Percentiles rank a stretch among this genome's conserved stretches.
phyloP scores from a whole-genome alignment of 1,284 basidiomycete genomes.

The Rhodotorula sp. region DNA sequence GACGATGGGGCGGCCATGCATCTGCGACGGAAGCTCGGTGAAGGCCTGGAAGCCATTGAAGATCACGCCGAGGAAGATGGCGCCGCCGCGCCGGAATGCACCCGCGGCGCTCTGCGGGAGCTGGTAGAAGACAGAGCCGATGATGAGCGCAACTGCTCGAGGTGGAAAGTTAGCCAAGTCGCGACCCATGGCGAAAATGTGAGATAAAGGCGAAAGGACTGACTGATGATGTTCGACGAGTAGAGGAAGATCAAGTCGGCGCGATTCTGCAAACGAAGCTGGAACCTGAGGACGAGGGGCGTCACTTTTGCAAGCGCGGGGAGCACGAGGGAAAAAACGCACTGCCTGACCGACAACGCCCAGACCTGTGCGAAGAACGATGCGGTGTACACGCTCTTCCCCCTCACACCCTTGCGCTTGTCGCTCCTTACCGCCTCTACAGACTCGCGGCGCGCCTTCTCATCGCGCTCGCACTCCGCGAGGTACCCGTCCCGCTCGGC shows the following conservation, averaged over 20 bases:
- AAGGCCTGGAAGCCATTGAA: constrained; percentile 69
- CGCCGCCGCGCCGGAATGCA: constrained; percentile 82
- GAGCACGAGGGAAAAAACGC: background rate
- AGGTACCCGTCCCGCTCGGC: constrained; percentile 67
- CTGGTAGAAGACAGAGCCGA: constrained; percentile 51
- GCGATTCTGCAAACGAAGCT: constrained; percentile 73
- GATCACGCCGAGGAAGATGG: constrained; percentile 66
- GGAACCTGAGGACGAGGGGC: constrained; percentile 51
- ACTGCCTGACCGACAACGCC: constrained; percentile 69
- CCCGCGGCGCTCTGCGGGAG: constrained; percentile 72
- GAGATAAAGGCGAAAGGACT: constrained; percentile 53
- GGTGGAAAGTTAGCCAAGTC: no score
- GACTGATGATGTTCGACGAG: constrained; percentile 66
- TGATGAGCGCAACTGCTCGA: constrained; percentile 9
- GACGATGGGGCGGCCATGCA: constrained; percentile 70
- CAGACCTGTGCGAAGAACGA: constrained; percentile 72
- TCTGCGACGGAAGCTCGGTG: constrained; percentile 50
- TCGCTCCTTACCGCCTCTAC: constrained; percentile 63
- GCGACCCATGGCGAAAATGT: background rate
- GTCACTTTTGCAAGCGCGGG: background rate
- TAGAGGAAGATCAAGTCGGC: constrained; percentile 66
- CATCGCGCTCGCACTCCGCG: constrained; percentile 57
- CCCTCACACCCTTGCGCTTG: constrained; percentile 80
- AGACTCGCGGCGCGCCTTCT: constrained; percentile 64
- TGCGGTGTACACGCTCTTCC: constrained; percentile 83